Base-by-base conservation (phyloP, 371 early-diverging fungal genomes). In the Funneliformis caledonium region DNA sequence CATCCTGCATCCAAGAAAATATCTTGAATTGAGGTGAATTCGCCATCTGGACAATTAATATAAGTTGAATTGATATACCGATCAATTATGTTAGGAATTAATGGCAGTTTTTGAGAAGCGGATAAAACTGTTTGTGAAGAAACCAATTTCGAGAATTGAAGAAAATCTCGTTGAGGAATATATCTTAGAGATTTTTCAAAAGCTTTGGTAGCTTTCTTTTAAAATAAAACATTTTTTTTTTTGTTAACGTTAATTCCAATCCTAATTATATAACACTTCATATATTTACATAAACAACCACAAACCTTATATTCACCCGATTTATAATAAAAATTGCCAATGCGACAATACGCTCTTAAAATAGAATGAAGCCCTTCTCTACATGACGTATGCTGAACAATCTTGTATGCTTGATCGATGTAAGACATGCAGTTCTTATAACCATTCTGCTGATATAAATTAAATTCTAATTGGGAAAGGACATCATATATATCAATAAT, bases 21-120 rank as follows among this genome's bases (percentile, higher is more conserved):
- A 45, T 79, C 69, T 6, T 70, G 42, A n/a, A 50, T 56, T 45
- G 72, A 48, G 1, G 61, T 68, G 60, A 79, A 48, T 33, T 22
- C 10, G 9, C 16, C 43, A 45, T 72, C 43, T 22, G 56, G 50
- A 72, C 48, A 56, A 67, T 70, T 45, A 31, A 33, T 6, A 43
- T 33, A 79, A 11, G 60, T 16, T 43, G 50, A 65, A 68, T 56
- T 61, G 31, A 79, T 65, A 70, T 70, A 59, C 26, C 72, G 80
- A 11, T 79, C 45, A 37, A 79, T 70, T 67, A 79, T 59, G 19
- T 60, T 64, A 33, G 80, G 59, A 37, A 79, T 70, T 42, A 22
- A 56, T 11, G 80, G 42, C 10, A 7, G 14, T n/a, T 69, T 10
- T 22, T 47, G 80, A 31, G 72, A 79, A 3, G 60, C 56, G 31